A percentile compares a stretch with the other conserved stretches of the same genome.
These are phyloP conservation scores for Candida morakotiae DNA, from an alignment of 805 yeast species.

Conservation along the genomic window DNA sequence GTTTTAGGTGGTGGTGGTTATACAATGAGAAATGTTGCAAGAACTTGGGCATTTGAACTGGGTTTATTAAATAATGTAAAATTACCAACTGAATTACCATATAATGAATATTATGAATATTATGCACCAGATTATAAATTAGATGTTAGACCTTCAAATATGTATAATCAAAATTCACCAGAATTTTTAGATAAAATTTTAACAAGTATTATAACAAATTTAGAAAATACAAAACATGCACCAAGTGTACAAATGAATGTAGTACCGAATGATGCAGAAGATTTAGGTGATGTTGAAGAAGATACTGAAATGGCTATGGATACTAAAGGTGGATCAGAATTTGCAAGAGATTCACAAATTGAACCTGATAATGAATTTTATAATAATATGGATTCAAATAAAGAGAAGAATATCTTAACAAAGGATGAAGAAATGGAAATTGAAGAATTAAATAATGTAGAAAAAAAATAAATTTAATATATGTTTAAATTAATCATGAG, in stretches of 20 bases:
- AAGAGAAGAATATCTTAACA: constrained; percentile 19
- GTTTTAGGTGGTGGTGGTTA: constrained; percentile 98
- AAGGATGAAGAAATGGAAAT: constrained; percentile 3
- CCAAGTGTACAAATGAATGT: constrained; percentile 95
- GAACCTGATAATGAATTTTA: constrained; percentile 77
- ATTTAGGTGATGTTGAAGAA: constrained; percentile 81
- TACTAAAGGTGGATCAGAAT: constrained; percentile 86
- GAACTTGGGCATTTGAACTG: constrained; percentile 93
- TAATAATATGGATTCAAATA: constrained; percentile 55
- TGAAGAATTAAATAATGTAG: background rate
- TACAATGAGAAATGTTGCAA: constrained; percentile 93
- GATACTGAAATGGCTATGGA: constrained; percentile 77
- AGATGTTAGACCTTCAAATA: constrained; percentile 92
- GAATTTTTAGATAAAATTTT: constrained; percentile 85
- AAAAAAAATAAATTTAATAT: background rate
- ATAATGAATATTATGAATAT: constrained; percentile 94
- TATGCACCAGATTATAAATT: constrained; percentile 95
- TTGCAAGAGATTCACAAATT: constrained; percentile 71
- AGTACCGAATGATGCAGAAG: constrained; percentile 87
- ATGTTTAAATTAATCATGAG: background rate
- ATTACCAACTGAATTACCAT: constrained; percentile 77
- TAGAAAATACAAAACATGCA: constrained; percentile 89
- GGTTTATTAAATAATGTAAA: constrained; percentile 79
- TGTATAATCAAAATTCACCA: constrained; percentile 93
- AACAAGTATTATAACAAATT: constrained; percentile 68